A percentile compares a stretch with the other conserved stretches of the same genome.
These are phyloP conservation scores for Thraustotheca clavata DNA, from an alignment of 352 stramenopile species.

Conservation along the genomic window DNA sequence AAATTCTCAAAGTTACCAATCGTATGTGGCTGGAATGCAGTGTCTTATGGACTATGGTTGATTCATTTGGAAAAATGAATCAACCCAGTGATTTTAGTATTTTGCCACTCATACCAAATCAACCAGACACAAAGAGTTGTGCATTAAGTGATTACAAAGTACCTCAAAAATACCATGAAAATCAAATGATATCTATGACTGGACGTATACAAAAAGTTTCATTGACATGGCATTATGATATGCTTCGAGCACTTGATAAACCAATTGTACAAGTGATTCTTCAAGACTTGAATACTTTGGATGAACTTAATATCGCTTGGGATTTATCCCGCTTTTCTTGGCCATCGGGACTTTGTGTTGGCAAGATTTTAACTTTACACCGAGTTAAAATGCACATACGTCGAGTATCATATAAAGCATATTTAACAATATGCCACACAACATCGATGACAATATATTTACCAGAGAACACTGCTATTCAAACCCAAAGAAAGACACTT, in stretches of 20 bases:
- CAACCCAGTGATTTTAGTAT: background rate
- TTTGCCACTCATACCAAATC: background rate
- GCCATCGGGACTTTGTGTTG: background rate
- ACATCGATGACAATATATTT: background rate
- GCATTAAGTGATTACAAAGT: background rate
- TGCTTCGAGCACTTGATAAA: background rate
- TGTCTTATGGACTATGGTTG: background rate
- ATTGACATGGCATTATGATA: background rate
- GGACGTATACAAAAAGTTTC: background rate
- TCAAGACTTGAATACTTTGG: background rate
- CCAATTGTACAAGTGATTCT: background rate
- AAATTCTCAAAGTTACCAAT: too few species aligned
- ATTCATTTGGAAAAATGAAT: background rate
- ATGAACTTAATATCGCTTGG: background rate
- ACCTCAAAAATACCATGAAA: background rate
- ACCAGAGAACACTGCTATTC: background rate
- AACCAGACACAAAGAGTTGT: background rate
- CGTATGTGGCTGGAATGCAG: background rate
- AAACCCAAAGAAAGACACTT: too few species aligned
- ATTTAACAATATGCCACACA: slow-evolving; percentile 33
- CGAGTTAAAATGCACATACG: slow-evolving; percentile 10
- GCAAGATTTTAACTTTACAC: background rate
- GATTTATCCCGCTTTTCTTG: background rate
- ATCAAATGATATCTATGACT: background rate
- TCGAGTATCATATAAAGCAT: background rate